phyloP scores from a whole-genome alignment of 345 rosid genomes.

The Brassica incana region DNA sequence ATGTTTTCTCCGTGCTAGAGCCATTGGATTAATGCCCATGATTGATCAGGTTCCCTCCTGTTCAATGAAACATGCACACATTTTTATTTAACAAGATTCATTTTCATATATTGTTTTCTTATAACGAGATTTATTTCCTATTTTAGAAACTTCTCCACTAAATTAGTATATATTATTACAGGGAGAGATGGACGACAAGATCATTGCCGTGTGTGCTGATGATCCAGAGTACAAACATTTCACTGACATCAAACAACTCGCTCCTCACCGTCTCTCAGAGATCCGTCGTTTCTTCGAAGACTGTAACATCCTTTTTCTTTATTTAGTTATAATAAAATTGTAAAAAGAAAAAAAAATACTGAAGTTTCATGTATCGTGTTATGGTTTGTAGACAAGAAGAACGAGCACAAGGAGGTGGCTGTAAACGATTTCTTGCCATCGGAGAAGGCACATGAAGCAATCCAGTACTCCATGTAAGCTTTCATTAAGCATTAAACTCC shows the following conservation, averaged over 20 bases:
- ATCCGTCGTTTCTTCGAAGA: constrained; percentile 97
- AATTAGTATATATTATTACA: constrained; percentile 11
- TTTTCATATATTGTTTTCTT: not conserved
- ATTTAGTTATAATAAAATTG: not conserved
- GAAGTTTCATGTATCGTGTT: constrained; percentile 6
- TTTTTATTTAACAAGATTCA: not conserved
- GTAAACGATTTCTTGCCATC: constrained; percentile 87
- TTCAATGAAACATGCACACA: not conserved
- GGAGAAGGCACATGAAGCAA: constrained; percentile 62
- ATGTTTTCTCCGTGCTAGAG: constrained; percentile 88
- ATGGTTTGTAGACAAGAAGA: constrained; percentile 72
- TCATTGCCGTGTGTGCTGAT: constrained; percentile 95
- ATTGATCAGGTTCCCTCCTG: constrained; percentile 74
- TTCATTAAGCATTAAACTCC: not conserved
- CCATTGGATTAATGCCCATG: constrained; percentile 99
- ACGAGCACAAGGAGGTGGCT: constrained; percentile 96
- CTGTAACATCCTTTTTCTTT: constrained; percentile 53
- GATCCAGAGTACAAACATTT: constrained; percentile 96
- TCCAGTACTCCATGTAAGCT: constrained; percentile 88
- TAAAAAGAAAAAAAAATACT: not conserved
- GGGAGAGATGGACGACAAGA: constrained; percentile 99
- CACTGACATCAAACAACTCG: constrained; percentile 79
- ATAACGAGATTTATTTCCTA: not conserved
- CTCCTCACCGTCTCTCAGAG: constrained; percentile 95
- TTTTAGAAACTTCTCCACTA: not conserved